These are phyloP conservation scores for Pseudogymnoascus sp. DNA, from an alignment of 2,329 filamentous ascomycete genomes.

Conservation along the genomic window DNA sequence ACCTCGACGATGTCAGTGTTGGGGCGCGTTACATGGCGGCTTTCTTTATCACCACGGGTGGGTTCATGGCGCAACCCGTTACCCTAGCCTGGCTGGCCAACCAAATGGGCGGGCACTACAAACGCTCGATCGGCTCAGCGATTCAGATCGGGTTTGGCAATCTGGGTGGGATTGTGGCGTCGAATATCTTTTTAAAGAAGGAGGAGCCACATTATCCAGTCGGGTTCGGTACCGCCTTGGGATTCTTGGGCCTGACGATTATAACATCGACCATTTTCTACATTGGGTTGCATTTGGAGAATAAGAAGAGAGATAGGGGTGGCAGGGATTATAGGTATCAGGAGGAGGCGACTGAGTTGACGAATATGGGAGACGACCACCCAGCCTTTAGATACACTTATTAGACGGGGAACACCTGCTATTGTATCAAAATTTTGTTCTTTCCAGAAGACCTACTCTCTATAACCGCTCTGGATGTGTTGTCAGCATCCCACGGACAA, in stretches of 20 bases:
- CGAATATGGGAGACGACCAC: constrained; percentile 44
- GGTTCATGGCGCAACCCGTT: constrained; percentile 29
- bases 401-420: neutral
- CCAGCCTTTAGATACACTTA: constrained; percentile 38
- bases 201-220: constrained; percentile 28
- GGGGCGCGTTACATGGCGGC: constrained; percentile 30
- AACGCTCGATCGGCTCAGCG: constrained; percentile 40
- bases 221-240: constrained; percentile 9
- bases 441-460: neutral
- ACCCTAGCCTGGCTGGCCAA: constrained; percentile 42
- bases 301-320: constrained; percentile 38
- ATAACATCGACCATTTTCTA: constrained; percentile 31
- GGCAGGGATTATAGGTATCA: constrained; percentile 37
- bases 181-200: constrained; percentile 29
- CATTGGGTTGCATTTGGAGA: constrained; percentile 35
- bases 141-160: constrained; percentile 44
- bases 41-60: constrained; percentile 31
- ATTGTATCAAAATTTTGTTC: neutral
- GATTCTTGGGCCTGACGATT: constrained; percentile 28
- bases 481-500: neutral
- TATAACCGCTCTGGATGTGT: neutral
- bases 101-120: constrained; percentile 45
- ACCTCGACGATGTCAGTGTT: constrained; percentile 38
- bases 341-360: constrained; percentile 18
- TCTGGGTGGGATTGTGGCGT: constrained; percentile 31